phyloP scores from a whole-genome alignment of 768 basidiomycete species.

The Mycena pura region DNA sequence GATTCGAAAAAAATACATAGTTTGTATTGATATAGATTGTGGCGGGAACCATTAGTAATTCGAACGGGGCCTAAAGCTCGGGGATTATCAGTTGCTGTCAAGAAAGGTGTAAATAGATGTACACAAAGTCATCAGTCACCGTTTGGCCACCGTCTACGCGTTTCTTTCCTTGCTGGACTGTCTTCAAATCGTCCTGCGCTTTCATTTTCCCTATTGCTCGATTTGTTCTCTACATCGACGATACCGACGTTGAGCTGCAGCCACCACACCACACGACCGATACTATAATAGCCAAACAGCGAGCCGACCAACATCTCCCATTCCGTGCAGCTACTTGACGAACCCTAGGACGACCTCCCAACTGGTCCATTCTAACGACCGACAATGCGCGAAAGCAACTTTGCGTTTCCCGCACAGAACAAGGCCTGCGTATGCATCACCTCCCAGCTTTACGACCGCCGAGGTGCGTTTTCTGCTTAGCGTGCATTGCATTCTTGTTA shows the following conservation, averaged over 20 bases:
- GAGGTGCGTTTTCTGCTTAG: slow-evolving; percentile 64
- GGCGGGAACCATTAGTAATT: too few relatives aligned
- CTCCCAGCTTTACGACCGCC: slow-evolving; percentile 90
- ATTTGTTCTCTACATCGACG: neutral
- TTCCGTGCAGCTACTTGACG: neutral
- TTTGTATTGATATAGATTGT: slow-evolving; percentile 2
- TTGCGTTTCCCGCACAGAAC: slow-evolving; percentile 93
- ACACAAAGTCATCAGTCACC: neutral
- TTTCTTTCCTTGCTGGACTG: neutral
- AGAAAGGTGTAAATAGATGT: too few relatives aligned
- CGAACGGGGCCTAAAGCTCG: too few relatives aligned
- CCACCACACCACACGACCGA: too few relatives aligned
- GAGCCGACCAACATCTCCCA: neutral
- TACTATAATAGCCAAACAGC: too few relatives aligned
- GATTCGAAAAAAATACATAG: neutral
- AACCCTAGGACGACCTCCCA: slow-evolving; percentile 1
- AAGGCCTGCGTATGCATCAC: slow-evolving; percentile 95
- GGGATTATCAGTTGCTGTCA: too few relatives aligned
- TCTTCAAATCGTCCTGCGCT: too few relatives aligned
- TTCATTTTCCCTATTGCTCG: slow-evolving; percentile 1
- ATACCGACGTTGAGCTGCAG: too few relatives aligned
- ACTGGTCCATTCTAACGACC: neutral
- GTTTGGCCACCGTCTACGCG: neutral
- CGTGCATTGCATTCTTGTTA: neutral
- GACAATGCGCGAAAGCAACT: slow-evolving; percentile 92